Evolutionary conservation across 352 stramenopile genomes (phyloP), one percentile per base, ranked within the genome.

Genomic region (Bremia lactucae): DNA sequence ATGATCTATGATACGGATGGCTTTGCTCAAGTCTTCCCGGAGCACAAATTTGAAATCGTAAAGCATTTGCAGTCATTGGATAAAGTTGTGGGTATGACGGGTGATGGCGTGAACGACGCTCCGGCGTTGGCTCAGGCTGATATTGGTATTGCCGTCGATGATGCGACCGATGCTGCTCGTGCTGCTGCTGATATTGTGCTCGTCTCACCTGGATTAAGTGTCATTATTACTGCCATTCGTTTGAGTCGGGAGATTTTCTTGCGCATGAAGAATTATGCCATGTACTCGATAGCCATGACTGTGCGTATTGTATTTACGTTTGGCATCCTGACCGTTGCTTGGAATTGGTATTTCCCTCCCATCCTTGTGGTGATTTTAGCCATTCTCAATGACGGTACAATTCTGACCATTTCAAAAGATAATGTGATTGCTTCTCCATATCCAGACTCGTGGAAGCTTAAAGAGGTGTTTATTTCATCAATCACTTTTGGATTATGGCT

Each of bases 31-130:
- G 88, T 97, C 25, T 83, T 96, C 44, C 88, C 88, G 13, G 81
- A 85, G 49, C 82, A 97, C 62, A 97, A 97, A 62, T 86, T 87
- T 44, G 79, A 96, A 57, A 86, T 95, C 42, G 80, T 95, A 18
- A 69, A 95, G 57, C 76, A 85, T 51, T 52, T 96, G 34, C 72
- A 97, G 68, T 76, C 77, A 38, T 75, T 86, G 39, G 62, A 78
- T 66, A 80, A 85, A 61, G 73, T 87, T n/a, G 70, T 80, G 6
- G 72, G 73, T 28, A 91, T 91, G 79, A 87, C 73, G 20, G 76
- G 76, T 56, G 83, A 96, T 52, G 87, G 87, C 61, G 84, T 96
- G 21, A 96, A 97, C 60, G 87, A 97, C 61, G 85, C 89, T 4
- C 80, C 89, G 13, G 87, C 85, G 2, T 56, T 96, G n/a, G 80